These are phyloP conservation scores for Fusarium circinatum DNA, from an alignment of 2,329 filamentous ascomycete genomes.

Conservation along the genomic window DNA sequence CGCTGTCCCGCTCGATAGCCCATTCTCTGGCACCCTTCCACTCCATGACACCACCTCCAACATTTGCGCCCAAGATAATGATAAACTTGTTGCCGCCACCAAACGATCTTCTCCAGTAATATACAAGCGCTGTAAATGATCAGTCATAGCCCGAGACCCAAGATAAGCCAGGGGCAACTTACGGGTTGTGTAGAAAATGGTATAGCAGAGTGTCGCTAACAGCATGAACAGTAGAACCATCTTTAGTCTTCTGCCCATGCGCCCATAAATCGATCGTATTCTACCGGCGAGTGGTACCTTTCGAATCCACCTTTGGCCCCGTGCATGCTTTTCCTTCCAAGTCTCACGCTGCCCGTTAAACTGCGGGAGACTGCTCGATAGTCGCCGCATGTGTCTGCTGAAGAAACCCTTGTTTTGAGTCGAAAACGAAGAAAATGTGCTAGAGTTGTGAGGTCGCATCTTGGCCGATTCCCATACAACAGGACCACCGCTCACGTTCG, in stretches of 20 bases:
- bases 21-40: constrained; percentile 98
- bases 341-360: constrained; percentile 71
- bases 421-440: constrained; percentile 81
- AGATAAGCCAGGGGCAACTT: constrained; percentile 54
- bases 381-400: constrained; percentile 80
- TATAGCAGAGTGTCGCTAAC: constrained; percentile 74
- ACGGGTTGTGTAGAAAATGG: constrained; percentile 79
- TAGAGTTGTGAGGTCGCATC: constrained; percentile 77
- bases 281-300: constrained; percentile 60
- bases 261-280: constrained; percentile 57
- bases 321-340: constrained; percentile 81
- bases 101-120: constrained; percentile 76
- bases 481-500: constrained; percentile 63
- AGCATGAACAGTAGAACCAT: constrained; percentile 69
- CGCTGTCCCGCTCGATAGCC: constrained; percentile 96
- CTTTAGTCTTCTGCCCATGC: constrained; percentile 73
- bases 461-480: constrained; percentile 87
- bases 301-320: constrained; percentile 65
- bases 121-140: constrained; percentile 51
- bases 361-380: constrained; percentile 81
- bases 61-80: constrained; percentile 91
- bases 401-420: constrained; percentile 90
- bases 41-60: constrained; percentile 97
- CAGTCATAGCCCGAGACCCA: background rate
- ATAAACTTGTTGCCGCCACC: constrained; percentile 93